These are phyloP conservation scores for Jackrogersella minutella DNA, from an alignment of 495 filamentous ascomycete species.

Conservation along the genomic window DNA sequence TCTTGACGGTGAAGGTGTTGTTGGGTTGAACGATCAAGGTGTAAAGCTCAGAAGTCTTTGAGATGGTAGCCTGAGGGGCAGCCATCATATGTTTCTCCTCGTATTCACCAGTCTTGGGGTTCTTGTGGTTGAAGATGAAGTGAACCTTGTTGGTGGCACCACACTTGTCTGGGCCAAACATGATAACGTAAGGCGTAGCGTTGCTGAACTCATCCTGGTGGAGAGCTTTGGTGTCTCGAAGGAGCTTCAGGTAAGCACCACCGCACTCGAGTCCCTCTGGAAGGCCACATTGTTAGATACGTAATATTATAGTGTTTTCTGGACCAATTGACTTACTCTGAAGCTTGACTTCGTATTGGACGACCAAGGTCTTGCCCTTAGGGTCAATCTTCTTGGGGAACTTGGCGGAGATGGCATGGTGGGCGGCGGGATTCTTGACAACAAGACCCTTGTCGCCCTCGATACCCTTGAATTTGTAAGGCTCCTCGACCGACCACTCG, in stretches of 20 bases:
- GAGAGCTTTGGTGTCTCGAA: conserved; percentile 96
- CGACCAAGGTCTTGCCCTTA: conserved; percentile 94
- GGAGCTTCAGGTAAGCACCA: conserved; percentile 99
- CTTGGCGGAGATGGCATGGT: conserved; percentile 99
- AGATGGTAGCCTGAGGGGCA: conserved; percentile 83
- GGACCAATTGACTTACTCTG: conserved; percentile 73
- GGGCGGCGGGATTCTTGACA: conserved; percentile 94
- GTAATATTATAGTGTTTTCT: conserved; percentile 25
- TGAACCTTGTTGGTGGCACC: conserved; percentile 99
- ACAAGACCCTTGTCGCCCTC: conserved; percentile 97
- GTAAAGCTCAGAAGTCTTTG: conserved; percentile 92
- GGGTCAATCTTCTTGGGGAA: conserved; percentile 96
- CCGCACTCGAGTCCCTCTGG: conserved; percentile 95
- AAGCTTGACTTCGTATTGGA: conserved; percentile 99
- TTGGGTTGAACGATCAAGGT: conserved; percentile 95
- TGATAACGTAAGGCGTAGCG: conserved; percentile 96
- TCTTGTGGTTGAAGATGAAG: conserved; percentile 99
- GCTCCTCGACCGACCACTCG: conserved; percentile 97
- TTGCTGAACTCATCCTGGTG: conserved; percentile 99
- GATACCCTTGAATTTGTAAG: conserved; percentile 88
- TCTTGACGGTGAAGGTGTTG: conserved; percentile 90
- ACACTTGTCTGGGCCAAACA: conserved; percentile 99
- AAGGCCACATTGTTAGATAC: conserved; percentile 33
- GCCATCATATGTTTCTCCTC: conserved; percentile 98
- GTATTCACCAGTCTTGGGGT: conserved; percentile 99